phyloP scores from a whole-genome alignment of 83 land plant species.

The Thuja plicata region DNA sequence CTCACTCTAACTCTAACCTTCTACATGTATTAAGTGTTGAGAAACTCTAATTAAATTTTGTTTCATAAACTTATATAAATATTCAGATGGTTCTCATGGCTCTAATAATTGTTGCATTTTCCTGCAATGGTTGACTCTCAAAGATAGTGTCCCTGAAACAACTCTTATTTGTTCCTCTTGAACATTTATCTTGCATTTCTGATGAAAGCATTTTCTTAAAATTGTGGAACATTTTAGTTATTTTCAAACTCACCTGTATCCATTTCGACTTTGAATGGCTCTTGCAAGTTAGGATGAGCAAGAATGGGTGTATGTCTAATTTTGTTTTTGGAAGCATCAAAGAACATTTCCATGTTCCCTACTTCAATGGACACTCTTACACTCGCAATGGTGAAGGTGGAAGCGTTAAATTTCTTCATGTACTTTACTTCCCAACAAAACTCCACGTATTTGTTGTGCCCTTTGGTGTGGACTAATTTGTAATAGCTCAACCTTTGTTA shows the following conservation, averaged over 20 bases:
- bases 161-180: background rate
- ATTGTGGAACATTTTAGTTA: background rate
- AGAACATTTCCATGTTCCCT: no score
- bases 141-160: background rate
- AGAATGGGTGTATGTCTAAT: no score
- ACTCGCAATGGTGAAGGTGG: no score
- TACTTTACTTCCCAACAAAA: no score
- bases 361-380: no score
- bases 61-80: background rate
- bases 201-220: background rate
- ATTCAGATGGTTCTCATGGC: background rate
- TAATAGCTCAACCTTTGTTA: no score
- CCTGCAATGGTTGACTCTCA: background rate
- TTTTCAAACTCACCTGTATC: background rate
- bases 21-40: background rate
- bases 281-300: no score
- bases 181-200: background rate
- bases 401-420: no score
- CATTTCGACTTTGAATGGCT: background rate
- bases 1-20: background rate
- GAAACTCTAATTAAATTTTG: background rate
- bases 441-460: no score
- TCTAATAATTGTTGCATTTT: background rate
- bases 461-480: no score
- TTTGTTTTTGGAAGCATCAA: no score